Base-by-base conservation (phyloP, 31 red algal genomes). In the Bonnemaisonia californica region DNA sequence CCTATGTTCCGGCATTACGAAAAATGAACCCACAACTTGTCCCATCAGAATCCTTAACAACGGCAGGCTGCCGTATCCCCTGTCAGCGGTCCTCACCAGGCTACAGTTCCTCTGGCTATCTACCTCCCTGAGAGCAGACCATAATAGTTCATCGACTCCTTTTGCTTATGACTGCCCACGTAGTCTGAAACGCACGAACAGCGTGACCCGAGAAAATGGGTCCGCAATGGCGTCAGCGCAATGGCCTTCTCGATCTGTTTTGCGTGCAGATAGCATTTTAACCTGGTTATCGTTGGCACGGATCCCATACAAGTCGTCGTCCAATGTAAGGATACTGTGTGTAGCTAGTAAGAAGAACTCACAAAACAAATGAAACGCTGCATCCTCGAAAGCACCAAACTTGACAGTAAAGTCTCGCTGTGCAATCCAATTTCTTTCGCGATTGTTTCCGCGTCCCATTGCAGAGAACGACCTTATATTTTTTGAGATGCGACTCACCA, bases 191-290 rank as follows among this genome's bases (percentile, higher is more conserved):
- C 74, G 51, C 33, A 79, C 32, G 0, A n/a, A 34, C 21, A 63
- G 1, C 45, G 54, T 62, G 31, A 41, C 39, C 26, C 54, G 19
- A 39, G 33, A 79, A 26, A 38, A 61, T 60, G 74, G 23, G 41
- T 79, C 54, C 34, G 74, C 74, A n/a, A 79, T 39, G 36, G 55
- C 74, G 41, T 79, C 74, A 19, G 27, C 56, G 30, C 27, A 26
- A 35, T 79, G 74, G 21, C 74, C 74, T 79, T 79, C 74, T 60
- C 39, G 60, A 60, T 61, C 74, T 32, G 47, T 30, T 62, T 79
- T 79, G 31, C 54, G 48, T 1, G 48, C 55, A 23, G 0, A 1
- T 79, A 79, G 36, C 1, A 0, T 39, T 61, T 79, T 79, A 26
- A 79, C 0, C 56, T 79, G 40, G 55, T 75, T 75, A 9, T 75